A percentile compares a stretch with the other conserved stretches of the same genome.
Evolutionary conservation across 306 rosid genomes (phyloP).

Genomic region (Luffa aegyptiaca): DNA sequence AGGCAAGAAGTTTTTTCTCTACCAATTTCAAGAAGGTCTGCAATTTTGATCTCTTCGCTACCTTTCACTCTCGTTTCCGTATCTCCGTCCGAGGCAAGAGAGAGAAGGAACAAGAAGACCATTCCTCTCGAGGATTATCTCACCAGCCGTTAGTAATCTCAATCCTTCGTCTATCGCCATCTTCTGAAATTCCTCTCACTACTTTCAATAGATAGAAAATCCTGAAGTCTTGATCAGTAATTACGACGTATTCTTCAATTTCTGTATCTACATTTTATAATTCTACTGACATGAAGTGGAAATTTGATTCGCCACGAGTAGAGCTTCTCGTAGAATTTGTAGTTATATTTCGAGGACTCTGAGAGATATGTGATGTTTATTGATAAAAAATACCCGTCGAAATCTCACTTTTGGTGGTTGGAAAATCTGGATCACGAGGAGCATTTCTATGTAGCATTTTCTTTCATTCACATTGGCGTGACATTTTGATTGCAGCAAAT

Average conservation of each 20-base stretch:
- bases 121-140: constrained; percentile 61
- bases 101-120: constrained; percentile 55
- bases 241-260: neutral
- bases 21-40: constrained; percentile 56
- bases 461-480: neutral
- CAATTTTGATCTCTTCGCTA: constrained; percentile 43
- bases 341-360: neutral
- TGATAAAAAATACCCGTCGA: neutral
- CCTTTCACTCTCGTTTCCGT: constrained; percentile 33
- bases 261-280: neutral
- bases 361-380: neutral
- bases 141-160: constrained; percentile 37
- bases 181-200: neutral
- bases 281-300: neutral
- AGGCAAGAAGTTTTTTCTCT: constrained; percentile 6
- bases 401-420: neutral
- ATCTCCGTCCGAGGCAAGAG: constrained; percentile 44
- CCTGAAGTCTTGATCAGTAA: neutral
- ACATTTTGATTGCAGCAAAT: constrained; percentile 37
- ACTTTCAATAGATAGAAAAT: neutral
- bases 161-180: neutral
- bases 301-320: neutral
- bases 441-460: neutral
- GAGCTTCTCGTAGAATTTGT: neutral
- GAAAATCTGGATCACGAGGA: neutral